Percentiles rank a stretch among this genome's conserved stretches.
Conservation (phyloP, 169 alveolate species). For the Plasmodium vinckei region DNA sequence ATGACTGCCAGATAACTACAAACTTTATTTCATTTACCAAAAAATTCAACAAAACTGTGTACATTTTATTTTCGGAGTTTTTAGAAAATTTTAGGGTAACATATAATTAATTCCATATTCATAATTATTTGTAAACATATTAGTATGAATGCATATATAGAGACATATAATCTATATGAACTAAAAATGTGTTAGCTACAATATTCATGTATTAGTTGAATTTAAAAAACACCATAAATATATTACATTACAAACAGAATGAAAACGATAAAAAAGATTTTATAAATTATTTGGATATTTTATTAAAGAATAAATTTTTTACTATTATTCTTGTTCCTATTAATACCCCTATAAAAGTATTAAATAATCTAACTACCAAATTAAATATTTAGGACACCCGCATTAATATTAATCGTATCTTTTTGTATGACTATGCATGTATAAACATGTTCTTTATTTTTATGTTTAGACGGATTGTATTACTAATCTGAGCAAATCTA, state of each 20-base stretch:
- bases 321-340: conserved; percentile 48
- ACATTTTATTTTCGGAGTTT: conserved; percentile 39
- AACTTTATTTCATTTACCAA: conserved; percentile 28
- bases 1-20: conserved; percentile 23
- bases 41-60: conserved; percentile 28
- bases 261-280: background rate
- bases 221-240: too few species aligned
- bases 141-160: background rate
- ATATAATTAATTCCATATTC: background rate
- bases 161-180: background rate
- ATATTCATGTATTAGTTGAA: too few species aligned
- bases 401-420: background rate
- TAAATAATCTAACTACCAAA: background rate
- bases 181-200: too few species aligned
- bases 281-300: conserved; percentile 22
- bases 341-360: conserved; percentile 67
- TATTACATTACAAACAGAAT: background rate
- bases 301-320: conserved; percentile 38
- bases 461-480: conserved; percentile 42
- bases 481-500: conserved; percentile 25
- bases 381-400: background rate
- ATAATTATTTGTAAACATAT: background rate
- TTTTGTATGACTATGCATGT: background rate
- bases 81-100: conserved; percentile 25
- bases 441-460: background rate